Conservation (phyloP, 176 grass and related monocot genomes). For the Juncus inflexus region DNA sequence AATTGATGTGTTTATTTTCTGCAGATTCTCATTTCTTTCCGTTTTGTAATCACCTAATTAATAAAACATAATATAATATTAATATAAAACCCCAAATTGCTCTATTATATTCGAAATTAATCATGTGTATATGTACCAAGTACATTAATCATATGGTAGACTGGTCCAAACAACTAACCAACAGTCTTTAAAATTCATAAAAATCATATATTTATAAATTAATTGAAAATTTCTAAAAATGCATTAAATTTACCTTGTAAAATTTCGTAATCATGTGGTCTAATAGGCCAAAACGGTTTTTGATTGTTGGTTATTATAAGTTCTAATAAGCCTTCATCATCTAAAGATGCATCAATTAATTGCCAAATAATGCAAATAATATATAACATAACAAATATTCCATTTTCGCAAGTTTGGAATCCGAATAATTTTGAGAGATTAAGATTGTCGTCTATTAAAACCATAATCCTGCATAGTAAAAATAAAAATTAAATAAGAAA, state of each 20-base stretch:
- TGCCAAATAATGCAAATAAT: conserved; percentile 73
- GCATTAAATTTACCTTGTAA: conserved; percentile 47
- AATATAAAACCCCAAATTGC: conserved; percentile 1
- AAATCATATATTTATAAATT: neutral
- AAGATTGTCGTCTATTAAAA: conserved; percentile 60
- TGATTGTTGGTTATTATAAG: conserved; percentile 57
- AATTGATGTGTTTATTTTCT: conserved; percentile 60
- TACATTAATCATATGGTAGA: neutral
- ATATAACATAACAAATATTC: conserved; percentile 70
- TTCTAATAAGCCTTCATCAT: conserved; percentile 78
- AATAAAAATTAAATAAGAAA: conserved; percentile 24
- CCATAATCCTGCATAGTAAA: conserved; percentile 63
- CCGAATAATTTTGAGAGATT: conserved; percentile 71
- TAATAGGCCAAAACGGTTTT: conserved; percentile 58
- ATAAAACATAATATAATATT: conserved; percentile 1
- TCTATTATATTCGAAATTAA: neutral
- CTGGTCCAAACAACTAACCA: conserved; percentile 1
- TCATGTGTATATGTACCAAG: neutral
- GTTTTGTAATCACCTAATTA: conserved; percentile 40
- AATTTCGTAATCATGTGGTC: conserved; percentile 49
- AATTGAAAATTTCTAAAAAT: conserved; percentile 1
- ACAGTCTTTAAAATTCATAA: neutral
- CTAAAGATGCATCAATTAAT: conserved; percentile 73
- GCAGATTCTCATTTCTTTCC: conserved; percentile 63
- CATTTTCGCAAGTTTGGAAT: conserved; percentile 53